These are phyloP conservation scores for Aspergillus mulundensis DNA, from an alignment of 495 filamentous ascomycete genomes.

Conservation along the genomic window DNA sequence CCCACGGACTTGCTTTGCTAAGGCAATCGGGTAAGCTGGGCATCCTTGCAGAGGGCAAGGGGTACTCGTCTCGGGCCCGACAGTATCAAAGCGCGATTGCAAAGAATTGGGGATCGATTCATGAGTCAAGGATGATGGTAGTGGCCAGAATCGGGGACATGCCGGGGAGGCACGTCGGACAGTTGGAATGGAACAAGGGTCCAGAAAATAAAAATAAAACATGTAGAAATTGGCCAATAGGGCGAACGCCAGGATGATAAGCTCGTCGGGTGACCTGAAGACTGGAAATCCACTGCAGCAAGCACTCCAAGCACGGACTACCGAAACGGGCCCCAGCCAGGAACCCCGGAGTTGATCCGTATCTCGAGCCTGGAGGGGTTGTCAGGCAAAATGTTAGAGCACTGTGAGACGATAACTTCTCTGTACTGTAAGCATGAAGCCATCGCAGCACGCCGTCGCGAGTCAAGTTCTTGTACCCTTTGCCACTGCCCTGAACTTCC, in stretches of 20 bases:
- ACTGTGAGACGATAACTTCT: background rate
- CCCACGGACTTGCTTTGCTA: background rate
- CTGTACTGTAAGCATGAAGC: background rate
- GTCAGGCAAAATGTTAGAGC: background rate
- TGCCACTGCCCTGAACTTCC: too few species aligned
- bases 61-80: background rate
- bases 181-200: background rate
- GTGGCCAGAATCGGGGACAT: background rate
- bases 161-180: background rate
- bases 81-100: background rate
- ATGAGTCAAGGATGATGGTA: background rate
- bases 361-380: background rate
- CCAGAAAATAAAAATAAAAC: constrained; percentile 1
- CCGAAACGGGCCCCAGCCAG: constrained; percentile 4
- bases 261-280: constrained; percentile 12
- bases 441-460: background rate
- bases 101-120: background rate
- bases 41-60: background rate
- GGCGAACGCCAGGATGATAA: constrained; percentile 1
- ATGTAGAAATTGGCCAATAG: constrained; percentile 11
- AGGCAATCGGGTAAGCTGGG: background rate
- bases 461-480: too few species aligned
- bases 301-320: constrained; percentile 6
- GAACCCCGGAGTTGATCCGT: background rate
- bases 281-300: background rate